Conservation (phyloP, 1,139 yeast species). For the Blastobotrys arbuscula region DNA sequence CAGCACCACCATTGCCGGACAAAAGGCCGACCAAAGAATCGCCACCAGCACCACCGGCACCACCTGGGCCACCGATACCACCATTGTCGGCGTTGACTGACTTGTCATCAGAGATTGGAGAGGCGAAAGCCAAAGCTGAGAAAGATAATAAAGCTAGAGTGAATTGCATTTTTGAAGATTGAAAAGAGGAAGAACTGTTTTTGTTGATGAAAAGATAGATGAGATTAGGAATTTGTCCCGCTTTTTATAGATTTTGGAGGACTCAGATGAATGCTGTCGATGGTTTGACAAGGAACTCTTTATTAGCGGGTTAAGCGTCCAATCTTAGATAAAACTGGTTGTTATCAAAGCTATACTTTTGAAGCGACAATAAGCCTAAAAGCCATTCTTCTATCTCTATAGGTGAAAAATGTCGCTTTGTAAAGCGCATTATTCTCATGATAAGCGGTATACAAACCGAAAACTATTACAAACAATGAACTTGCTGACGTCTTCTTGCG, state of each 20-base stretch:
- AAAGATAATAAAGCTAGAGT: neutral
- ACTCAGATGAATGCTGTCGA: no score
- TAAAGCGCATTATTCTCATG: no score
- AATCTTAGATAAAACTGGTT: neutral
- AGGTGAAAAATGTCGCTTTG: no score
- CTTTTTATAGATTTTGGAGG: neutral
- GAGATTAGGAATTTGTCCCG: neutral
- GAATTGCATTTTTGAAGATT: neutral
- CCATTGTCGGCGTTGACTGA: neutral
- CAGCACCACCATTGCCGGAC: neutral
- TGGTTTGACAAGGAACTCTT: no score
- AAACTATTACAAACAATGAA: no score
- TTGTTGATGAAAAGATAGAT: neutral
- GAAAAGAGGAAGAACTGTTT: no score
- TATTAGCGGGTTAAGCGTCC: neutral
- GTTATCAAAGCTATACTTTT: neutral
- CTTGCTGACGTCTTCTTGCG: no score
- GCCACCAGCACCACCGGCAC: conserved; percentile 3
- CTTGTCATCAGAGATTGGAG: neutral
- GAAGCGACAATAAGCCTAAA: no score
- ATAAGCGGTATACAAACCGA: no score
- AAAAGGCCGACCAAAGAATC: neutral
- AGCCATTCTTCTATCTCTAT: no score
- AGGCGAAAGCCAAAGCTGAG: neutral
- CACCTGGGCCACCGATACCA: conserved; percentile 5